Evolutionary conservation across 2,329 filamentous ascomycete genomes (phyloP).

Genomic region (Torrubiella hemipterigena): DNA sequence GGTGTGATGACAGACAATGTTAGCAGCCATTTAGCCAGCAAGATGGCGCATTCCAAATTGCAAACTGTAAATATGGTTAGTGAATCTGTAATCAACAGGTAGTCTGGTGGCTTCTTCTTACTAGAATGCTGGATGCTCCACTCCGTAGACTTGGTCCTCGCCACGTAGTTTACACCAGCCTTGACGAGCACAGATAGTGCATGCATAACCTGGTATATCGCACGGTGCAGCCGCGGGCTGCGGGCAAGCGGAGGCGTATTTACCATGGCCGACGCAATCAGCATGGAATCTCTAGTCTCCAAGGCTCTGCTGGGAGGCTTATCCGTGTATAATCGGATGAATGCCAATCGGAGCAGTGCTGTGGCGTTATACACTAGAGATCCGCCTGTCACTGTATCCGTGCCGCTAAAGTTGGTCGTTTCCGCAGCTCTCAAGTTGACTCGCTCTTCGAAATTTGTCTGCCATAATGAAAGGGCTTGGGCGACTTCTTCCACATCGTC

Average conservation of each 20-base stretch:
- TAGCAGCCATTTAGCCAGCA: slow-evolving; percentile 49
- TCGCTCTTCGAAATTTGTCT: slow-evolving; percentile 44
- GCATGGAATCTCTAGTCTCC: slow-evolving; percentile 50
- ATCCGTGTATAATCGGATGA: slow-evolving; percentile 55
- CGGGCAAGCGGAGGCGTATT: slow-evolving; percentile 46
- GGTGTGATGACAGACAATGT: slow-evolving; percentile 40
- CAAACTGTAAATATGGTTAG: slow-evolving; percentile 28
- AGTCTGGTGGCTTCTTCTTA: slow-evolving; percentile 22
- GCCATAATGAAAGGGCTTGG: slow-evolving; percentile 45
- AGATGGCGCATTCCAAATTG: slow-evolving; percentile 49
- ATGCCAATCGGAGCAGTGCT: slow-evolving; percentile 46
- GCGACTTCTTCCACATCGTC: slow-evolving; percentile 46
- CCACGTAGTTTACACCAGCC: slow-evolving; percentile 49
- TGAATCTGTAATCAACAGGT: slow-evolving; percentile 1
- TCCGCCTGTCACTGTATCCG: slow-evolving; percentile 41
- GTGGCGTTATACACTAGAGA: slow-evolving; percentile 57
- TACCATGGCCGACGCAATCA: slow-evolving; percentile 49
- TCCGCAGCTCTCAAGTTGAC: slow-evolving; percentile 39
- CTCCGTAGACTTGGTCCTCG: slow-evolving; percentile 46
- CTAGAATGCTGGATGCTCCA: slow-evolving; percentile 53
- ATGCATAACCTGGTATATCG: slow-evolving; percentile 56
- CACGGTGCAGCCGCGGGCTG: slow-evolving; percentile 47
- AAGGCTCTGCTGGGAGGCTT: slow-evolving; percentile 49
- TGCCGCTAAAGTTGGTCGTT: slow-evolving; percentile 28
- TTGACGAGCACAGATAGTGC: slow-evolving; percentile 57